Evolutionary conservation across 1,139 yeast genomes (phyloP), one percentile per base, ranked within the genome.

Genomic region (Taiozyma onychis): DNA sequence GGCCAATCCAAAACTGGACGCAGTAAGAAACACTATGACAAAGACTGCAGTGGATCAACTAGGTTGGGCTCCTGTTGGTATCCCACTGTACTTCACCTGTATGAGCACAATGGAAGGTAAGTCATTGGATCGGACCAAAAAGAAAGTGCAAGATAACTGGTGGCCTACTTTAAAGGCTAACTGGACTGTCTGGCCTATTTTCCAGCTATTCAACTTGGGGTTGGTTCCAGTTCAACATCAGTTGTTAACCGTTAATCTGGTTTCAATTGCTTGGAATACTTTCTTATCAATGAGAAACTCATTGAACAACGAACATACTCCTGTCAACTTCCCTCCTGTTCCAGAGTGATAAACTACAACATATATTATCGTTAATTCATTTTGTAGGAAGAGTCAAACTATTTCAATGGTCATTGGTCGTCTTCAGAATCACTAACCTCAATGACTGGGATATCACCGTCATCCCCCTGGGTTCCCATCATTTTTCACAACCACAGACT

Each of bases 111-210:
- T 90, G 71, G 95, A 88, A 62, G 76, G 76, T 21, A 67, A 70
- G 44, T 47, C 67, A 1, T 53, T 68, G 7, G 62, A 64, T 10
- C 74, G 71, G 14, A 69, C 77, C 5, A 59, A 63, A 43, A 46
- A 57, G 5, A 81, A 80, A 54, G 63, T 84, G 30, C 43, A 66
- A 2, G 66, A 70, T 16, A 77, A 78, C 51, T 83, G 83, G 79
- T 74, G 78, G 79, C 67, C 70, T 6, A 87, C 95, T 0, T 67
- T 88, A 43, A 55, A 70, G 34, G 77, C 85, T 34, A 89, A 88
- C 64, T 90, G 96, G 96, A 58, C 74, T 45, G 85, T 90, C 9
- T 90, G 97, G 97, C 97, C 97, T 0, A 71, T 79, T 0, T 83
- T 90, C 60, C 97, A 90, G 67, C 55, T 78, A 47, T 60, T 81